Base-by-base conservation (phyloP, 2,329 filamentous ascomycete species). In the Colletotrichum lini region DNA sequence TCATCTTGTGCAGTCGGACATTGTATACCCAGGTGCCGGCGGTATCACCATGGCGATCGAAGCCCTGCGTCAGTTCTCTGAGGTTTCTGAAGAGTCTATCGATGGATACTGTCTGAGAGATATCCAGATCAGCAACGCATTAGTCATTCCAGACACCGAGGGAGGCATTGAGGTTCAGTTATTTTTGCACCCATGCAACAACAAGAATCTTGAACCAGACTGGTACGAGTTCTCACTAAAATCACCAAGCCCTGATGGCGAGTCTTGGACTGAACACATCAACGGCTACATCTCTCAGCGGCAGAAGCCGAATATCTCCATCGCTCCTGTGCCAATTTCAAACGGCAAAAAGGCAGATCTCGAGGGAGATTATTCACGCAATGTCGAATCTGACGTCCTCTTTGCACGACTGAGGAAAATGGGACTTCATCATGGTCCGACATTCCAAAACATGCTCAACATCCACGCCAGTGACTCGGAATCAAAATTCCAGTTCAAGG, bases 401-500 rank as follows among this genome's bases (percentile, higher is more conserved):
- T 79, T 89, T 6, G 82, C 87, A 57, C 82, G 83, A 5, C 44
- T 71, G 2, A 61, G 57, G 10, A 58, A 63, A 9, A 57, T 71
- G 56, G 64, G 58, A 6, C 42, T 71, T 5, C 15, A 67, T 0
- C 68, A 71, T 30, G 68, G 64, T 2, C 57, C 64, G 2, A 21
- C 64, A 1, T 71, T 71, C 40, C 64, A 63, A 5, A 71, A 71
- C 10, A 62, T 71, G 42, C 3, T 57, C 7, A 16, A 1, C 26
- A 71, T 61, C 1, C 30, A 58, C 5, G 23, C 42, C 3, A n/a
- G 83, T 77, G 59, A 76, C 87, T 9, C 76, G 74, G 10, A 79
- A 86, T 16, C 84, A 84, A 0, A 81, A 87, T 74, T 89, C 86
- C 4, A 84, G 78, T 74, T 79, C 83, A 2, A 82, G 78, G 50